These are phyloP conservation scores for Anaeramoeba ignava DNA, from an alignment of 78 protist species.

Conservation along the genomic window DNA sequence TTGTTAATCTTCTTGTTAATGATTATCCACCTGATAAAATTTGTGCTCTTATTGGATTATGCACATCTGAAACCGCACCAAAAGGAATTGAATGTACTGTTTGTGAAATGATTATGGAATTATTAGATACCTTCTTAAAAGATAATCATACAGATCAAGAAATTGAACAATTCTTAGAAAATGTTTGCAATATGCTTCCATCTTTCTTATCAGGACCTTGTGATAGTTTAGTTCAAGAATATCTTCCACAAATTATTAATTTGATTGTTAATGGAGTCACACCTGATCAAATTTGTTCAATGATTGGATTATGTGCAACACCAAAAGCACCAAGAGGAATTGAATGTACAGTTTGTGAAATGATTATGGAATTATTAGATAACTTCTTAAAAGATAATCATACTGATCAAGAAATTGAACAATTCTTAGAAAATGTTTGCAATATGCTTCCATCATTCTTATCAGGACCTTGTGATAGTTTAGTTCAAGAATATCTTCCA, in stretches of 20 bases:
- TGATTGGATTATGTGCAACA: not conserved
- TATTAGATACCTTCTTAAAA: not conserved
- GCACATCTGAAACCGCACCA: no score
- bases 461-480: not conserved
- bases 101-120: not conserved
- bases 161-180: not conserved
- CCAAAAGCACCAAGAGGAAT: not conserved
- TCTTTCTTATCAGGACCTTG: not conserved
- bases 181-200: not conserved
- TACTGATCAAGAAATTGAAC: not conserved
- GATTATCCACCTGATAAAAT: no score
- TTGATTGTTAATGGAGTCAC: not conserved
- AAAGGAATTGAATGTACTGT: constrained; percentile 1
- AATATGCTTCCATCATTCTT: not conserved
- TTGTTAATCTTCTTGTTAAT: no score
- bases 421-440: not conserved
- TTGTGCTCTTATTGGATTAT: no score
- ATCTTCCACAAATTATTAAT: not conserved
- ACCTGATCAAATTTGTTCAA: not conserved
- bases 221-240: not conserved
- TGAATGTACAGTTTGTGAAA: not conserved
- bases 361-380: not conserved
- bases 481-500: not conserved
- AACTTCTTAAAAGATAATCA: not conserved
- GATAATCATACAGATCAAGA: not conserved